These are phyloP conservation scores for Globisporangium echinulatum DNA, from an alignment of 352 stramenopile species.

Conservation along the genomic window DNA sequence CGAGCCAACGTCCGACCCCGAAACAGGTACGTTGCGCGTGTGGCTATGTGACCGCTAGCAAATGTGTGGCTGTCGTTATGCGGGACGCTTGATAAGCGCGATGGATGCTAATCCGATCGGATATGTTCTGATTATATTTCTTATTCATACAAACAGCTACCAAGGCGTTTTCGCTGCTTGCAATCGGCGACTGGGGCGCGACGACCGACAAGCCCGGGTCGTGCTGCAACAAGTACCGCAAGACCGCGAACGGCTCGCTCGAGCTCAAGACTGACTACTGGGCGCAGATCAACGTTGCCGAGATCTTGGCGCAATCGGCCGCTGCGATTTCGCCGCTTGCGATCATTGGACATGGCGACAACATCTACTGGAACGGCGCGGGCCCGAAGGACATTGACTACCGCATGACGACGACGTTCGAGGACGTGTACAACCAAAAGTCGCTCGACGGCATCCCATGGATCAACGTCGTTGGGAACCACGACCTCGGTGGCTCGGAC, in stretches of 20 bases:
- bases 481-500: slow-evolving; percentile 82
- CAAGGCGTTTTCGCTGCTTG: slow-evolving; percentile 70
- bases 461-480: slow-evolving; percentile 86
- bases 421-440: slow-evolving; percentile 79
- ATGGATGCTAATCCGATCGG: too few relatives aligned
- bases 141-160: slow-evolving; percentile 15
- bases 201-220: slow-evolving; percentile 83
- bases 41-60: too few relatives aligned
- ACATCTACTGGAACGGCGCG: slow-evolving; percentile 87
- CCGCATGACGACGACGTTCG: slow-evolving; percentile 82
- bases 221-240: slow-evolving; percentile 88
- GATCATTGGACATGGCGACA: slow-evolving; percentile 81
- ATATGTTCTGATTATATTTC: not conserved
- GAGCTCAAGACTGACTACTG: slow-evolving; percentile 87
- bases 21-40: slow-evolving; percentile 15
- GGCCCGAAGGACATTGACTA: slow-evolving; percentile 69
- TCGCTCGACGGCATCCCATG: slow-evolving; percentile 68
- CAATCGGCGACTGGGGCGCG: slow-evolving; percentile 81
- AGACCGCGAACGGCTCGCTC: slow-evolving; percentile 68
- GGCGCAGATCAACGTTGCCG: slow-evolving; percentile 78
- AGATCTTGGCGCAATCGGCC: slow-evolving; percentile 70
- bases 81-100: too few relatives aligned
- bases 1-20: slow-evolving; percentile 57
- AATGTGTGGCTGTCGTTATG: too few relatives aligned
- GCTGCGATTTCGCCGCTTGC: slow-evolving; percentile 54